These are phyloP conservation scores for Apostasia ramifera DNA, from an alignment of 106 monocot species.

Conservation along the genomic window DNA sequence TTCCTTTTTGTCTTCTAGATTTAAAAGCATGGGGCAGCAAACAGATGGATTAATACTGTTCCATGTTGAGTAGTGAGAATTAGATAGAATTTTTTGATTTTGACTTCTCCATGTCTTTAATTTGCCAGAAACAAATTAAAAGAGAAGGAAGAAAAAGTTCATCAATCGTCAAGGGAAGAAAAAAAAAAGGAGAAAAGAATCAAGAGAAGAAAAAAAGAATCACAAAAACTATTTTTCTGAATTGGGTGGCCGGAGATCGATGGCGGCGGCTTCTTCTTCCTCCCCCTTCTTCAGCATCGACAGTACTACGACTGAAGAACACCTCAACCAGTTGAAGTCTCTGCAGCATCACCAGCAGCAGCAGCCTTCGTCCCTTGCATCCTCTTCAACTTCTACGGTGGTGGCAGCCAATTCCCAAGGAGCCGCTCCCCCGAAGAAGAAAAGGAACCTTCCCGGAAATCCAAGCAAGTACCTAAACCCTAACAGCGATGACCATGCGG, in stretches of 20 bases:
- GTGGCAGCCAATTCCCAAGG: not conserved
- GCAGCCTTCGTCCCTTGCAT: conserved; percentile 7
- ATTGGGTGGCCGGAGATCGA: not conserved
- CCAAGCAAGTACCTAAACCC: conserved; percentile 40
- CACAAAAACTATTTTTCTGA: not conserved
- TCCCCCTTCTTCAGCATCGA: conserved; percentile 39
- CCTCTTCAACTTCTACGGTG: conserved; percentile 18
- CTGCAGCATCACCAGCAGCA: conserved; percentile 17
- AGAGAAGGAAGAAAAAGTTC: not conserved
- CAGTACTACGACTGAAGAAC: conserved; percentile 23
- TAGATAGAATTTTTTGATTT: conserved; percentile 13
- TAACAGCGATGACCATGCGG: not conserved
- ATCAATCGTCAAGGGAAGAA: not conserved
- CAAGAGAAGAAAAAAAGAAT: not conserved
- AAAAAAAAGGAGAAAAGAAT: conserved; percentile 4
- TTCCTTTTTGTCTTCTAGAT: conserved; percentile 16
- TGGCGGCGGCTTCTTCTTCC: conserved; percentile 38
- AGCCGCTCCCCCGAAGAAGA: conserved; percentile 36
- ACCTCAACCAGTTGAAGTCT: conserved; percentile 29
- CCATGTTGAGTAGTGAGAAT: conserved; percentile 10
- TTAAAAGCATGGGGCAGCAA: not conserved
- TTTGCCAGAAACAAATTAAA: conserved; percentile 7
- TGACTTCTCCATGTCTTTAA: conserved; percentile 3
- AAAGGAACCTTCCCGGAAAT: conserved; percentile 55
- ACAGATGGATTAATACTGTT: not conserved